Percentiles rank a stretch among this genome's conserved stretches.
These are phyloP conservation scores for Cercospora sp. DNA, from an alignment of 2,329 filamentous ascomycete species.

Conservation along the genomic window DNA sequence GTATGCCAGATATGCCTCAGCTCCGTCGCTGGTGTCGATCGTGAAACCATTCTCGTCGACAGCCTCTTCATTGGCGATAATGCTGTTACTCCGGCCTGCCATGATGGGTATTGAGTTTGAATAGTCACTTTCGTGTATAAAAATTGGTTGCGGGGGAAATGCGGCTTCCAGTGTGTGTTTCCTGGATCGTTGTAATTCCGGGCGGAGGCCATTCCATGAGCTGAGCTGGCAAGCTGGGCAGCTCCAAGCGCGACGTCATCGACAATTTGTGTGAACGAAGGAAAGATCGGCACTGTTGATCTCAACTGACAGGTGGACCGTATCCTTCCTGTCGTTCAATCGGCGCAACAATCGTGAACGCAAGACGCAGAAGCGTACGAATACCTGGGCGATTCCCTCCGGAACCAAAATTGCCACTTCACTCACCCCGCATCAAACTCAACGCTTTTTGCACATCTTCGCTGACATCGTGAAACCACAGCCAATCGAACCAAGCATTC, in stretches of 20 bases:
- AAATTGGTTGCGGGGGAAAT: background rate
- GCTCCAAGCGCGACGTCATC: background rate
- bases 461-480: conserved; percentile 20
- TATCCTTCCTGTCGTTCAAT: background rate
- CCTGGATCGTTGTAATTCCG: background rate
- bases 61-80: conserved; percentile 3
- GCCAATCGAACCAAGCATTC: conserved; percentile 20
- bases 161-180: background rate
- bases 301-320: background rate
- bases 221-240: background rate
- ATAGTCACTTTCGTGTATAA: too few species aligned
- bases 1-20: conserved; percentile 17
- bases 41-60: conserved; percentile 11
- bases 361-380: background rate
- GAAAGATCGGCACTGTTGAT: background rate
- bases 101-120: background rate
- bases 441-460: conserved; percentile 13
- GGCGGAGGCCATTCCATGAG: background rate
- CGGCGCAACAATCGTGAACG: background rate
- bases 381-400: background rate
- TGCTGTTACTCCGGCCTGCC: background rate
- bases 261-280: background rate
- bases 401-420: background rate
- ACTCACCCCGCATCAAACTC: background rate
- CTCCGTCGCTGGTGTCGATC: conserved; percentile 15